Base-by-base conservation (phyloP, 371 early-diverging fungal species). In the Syncephalastrum contaminatum region DNA sequence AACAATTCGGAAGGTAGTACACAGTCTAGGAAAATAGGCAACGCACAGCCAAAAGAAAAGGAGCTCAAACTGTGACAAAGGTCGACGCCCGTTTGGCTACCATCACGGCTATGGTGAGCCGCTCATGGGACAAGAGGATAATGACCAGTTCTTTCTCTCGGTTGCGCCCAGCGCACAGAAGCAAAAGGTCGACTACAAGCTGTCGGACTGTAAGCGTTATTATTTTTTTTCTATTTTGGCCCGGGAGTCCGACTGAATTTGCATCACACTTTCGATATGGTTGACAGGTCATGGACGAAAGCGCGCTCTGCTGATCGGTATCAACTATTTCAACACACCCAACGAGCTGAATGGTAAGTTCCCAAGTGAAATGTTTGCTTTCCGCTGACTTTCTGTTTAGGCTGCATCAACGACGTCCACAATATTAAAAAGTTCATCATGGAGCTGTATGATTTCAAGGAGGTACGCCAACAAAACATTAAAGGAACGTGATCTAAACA, bases 341-440 rank as follows among this genome's bases (percentile, higher is more conserved):
- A 72, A 72, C 51, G 81, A 84, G 58, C 80, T 93, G 45, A 63
- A 74, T 49, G 89, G 87, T 75, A 66, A 48, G 53, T 51, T 0
- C 21, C 15, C 21, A 44, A 44, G 10, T 30, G 39, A 18, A 44
- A 24, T 16, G 21, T 4, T 10, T 30, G 8, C 8, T 30, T 49
- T 16, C n/a, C n/a, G 21, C 30, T 16, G 24, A 44, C 4, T 2
- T 10, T 20, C 42, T 41, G n/a, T 19, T 48, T 43, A 75, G 92
- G 95, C 15, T 97, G 97, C 72, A 87, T 93, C 63, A 95, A 95
- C 64, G 98, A 97, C 68, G 96, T 95, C 18, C 69, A 80, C 46
- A 92, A 91, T 70, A 83, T 97, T 42, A 87, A 88, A 60, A 53
- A 67, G 22, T 93, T 93, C 58, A 66, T 96, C 49, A 81, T 63